Conservation (phyloP, 805 yeast species). For the Kazachstania africana region DNA sequence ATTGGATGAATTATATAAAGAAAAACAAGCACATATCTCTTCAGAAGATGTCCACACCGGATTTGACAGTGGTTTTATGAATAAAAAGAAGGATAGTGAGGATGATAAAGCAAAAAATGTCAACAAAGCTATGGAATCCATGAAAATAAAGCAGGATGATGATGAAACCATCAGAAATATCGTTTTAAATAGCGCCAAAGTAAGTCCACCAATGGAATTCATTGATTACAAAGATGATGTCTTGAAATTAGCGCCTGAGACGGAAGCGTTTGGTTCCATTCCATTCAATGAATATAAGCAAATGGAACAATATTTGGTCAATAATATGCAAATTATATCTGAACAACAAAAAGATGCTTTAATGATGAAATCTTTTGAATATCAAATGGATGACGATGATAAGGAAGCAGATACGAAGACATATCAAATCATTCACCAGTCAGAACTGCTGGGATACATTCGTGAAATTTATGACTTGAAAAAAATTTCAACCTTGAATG, state of each 20-base stretch:
- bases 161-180: background rate
- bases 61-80: constrained; percentile 73
- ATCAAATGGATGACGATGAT: constrained; percentile 43
- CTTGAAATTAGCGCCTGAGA: constrained; percentile 47
- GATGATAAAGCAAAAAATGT: constrained; percentile 7
- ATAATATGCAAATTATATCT: constrained; percentile 57
- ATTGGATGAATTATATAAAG: constrained; percentile 53
- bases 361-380: constrained; percentile 85
- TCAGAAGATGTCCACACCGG: constrained; percentile 90
- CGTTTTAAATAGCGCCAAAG: background rate
- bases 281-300: constrained; percentile 34
- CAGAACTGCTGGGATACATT: constrained; percentile 67
- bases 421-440: constrained; percentile 62
- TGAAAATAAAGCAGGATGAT: constrained; percentile 1
- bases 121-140: constrained; percentile 3
- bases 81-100: constrained; percentile 31
- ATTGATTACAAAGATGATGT: constrained; percentile 33
- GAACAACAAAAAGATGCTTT: constrained; percentile 86
- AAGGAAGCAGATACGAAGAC: constrained; percentile 32
- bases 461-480: constrained; percentile 30
- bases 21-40: constrained; percentile 64
- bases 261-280: constrained; percentile 53
- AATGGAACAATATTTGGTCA: constrained; percentile 40
- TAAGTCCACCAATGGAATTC: constrained; percentile 9
- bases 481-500: constrained; percentile 24